Evolutionary conservation across 768 basidiomycete species (phyloP).

Genomic region (Lyophyllum semitale): DNA sequence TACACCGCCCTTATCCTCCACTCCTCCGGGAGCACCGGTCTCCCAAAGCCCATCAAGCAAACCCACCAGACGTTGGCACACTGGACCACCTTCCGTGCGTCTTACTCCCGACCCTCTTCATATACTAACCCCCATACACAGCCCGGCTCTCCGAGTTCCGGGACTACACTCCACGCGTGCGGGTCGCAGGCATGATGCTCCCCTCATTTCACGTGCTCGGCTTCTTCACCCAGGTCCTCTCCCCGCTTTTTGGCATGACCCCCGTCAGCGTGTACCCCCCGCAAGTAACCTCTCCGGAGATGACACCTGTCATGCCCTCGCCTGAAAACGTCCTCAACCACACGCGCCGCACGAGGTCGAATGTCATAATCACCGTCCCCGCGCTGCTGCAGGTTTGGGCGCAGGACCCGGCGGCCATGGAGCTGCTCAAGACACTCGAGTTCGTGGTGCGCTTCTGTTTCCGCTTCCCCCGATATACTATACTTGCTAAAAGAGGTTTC

Average conservation of each 20-base stretch:
- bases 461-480: too few relatives aligned
- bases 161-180: background rate
- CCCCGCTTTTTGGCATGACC: conserved; percentile 20
- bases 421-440: conserved; percentile 21
- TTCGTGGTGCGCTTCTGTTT: conserved; percentile 30
- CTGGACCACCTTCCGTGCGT: conserved; percentile 27
- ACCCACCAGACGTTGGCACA: conserved; percentile 19
- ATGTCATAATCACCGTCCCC: conserved; percentile 25
- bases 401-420: conserved; percentile 18
- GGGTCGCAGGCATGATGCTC: conserved; percentile 24
- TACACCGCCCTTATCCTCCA: conserved; percentile 28
- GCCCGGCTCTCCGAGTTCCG: conserved; percentile 9
- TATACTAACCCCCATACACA: background rate
- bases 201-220: conserved; percentile 34
- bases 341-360: conserved; percentile 17
- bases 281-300: conserved; percentile 8
- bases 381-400: conserved; percentile 30
- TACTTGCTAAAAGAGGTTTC: conserved; percentile 28
- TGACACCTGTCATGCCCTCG: conserved; percentile 31
- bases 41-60: conserved; percentile 33
- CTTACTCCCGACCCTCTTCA: background rate
- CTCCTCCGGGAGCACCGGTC: conserved; percentile 41
- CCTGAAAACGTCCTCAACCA: conserved; percentile 33
- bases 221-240: conserved; percentile 22
- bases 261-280: conserved; percentile 27